A percentile compares a stretch with the other conserved stretches of the same genome.
These are phyloP conservation scores for Verbascum thapsus DNA, from an alignment of 257 asterid genomes.

Conservation along the genomic window DNA sequence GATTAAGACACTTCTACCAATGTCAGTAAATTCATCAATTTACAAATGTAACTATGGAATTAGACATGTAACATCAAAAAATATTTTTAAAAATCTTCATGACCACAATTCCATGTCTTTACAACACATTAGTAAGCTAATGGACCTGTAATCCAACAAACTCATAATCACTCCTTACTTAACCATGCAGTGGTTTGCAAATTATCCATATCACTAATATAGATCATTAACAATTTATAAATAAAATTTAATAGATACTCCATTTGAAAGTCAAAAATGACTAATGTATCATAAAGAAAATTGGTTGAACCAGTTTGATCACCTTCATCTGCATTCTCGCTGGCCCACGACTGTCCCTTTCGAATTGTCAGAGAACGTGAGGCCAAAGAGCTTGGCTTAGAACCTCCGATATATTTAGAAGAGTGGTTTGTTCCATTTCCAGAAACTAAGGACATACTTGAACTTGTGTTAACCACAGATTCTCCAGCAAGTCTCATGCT, in stretches of 20 bases:
- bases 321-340: conserved; percentile 82
- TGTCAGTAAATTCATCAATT: conserved; percentile 17
- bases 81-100: too few species aligned
- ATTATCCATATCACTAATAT: too few species aligned
- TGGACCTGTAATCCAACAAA: neutral
- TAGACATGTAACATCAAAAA: conserved; percentile 15
- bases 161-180: neutral
- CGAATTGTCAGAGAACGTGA: conserved; percentile 69
- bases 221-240: too few species aligned
- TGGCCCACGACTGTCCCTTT: conserved; percentile 69
- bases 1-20: conserved; percentile 17
- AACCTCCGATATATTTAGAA: conserved; percentile 64
- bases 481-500: conserved; percentile 95
- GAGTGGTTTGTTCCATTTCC: conserved; percentile 73
- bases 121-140: too few species aligned
- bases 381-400: conserved; percentile 59
- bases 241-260: conserved; percentile 14
- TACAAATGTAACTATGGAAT: conserved; percentile 9
- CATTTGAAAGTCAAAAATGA: conserved; percentile 15
- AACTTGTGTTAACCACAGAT: conserved; percentile 47
- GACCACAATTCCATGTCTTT: too few species aligned
- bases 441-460: conserved; percentile 50
- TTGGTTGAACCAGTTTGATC: conserved; percentile 34
- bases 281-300: conserved; percentile 5
- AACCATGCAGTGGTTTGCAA: conserved; percentile 20